Base-by-base conservation (phyloP, 129 eudicot genomes). In the Deinandra increscens region DNA sequence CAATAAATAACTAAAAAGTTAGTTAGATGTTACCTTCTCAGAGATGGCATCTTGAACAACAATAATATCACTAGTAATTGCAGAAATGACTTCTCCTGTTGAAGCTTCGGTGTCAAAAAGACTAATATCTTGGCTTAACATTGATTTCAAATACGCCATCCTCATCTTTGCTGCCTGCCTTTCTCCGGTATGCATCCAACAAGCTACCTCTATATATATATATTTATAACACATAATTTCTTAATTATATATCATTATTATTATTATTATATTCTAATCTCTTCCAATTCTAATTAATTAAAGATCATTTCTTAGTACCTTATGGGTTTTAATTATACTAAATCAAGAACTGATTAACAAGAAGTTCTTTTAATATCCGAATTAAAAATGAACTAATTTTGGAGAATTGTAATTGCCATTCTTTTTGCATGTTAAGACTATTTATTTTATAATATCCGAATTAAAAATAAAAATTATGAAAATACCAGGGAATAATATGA, bases 31-130 rank as follows among this genome's bases (percentile, higher is more conserved):
- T 72, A 94, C 99, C 99, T 94, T 94, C 58, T 94, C 99, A 65
- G 99, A 94, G 82, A 94, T 90, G n/a, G 97, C 99, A 78, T 94
- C 99, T 77, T 94, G 99, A 53, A 94, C 99, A 34, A 94, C 79
- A 62, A 94, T 83, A 53, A 94, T 87, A 51, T 94, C 99, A 66
- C 79, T 85, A 6, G 99, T 94, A 72, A 94, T 94, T 9, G 99
- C 99, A 58, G 91, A 85, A 76, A 94, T 90, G 43, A 94, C 99
- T 79, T 94, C 99, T n/a, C 99, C 99, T 7, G 99, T 94, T 33
- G 97, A 89, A 33, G 99, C 80, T 56, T 94, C 99, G 10, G 97
- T 94, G 70, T 94, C 99, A 49, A 94, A 94, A 13, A 90, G 85
- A 73, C 94, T 90, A 2, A 94, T 90, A 66, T 94, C 99, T 85